Base-by-base conservation (phyloP, 225 moss, liverwort and hornwort genomes). In the Physcomitrellopsis africana region DNA sequence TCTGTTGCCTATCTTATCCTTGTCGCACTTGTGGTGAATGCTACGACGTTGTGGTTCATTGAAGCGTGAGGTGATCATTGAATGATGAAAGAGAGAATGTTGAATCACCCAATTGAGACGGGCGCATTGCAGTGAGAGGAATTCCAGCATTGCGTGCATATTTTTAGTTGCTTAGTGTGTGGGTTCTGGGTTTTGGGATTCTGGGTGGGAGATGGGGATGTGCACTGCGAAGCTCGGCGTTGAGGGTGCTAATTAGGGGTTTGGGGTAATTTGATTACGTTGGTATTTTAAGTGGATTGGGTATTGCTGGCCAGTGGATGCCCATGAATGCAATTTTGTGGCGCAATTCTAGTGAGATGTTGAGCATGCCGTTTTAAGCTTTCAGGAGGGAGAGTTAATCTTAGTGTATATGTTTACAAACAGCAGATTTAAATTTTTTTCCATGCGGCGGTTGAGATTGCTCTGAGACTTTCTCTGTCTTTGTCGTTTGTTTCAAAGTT, bases 171-270 rank as follows among this genome's bases (percentile, higher is more conserved):
- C 8, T 46, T 24, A 51, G 8, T 23, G 65, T 46, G 65, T n/a
- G 65, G 65, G 67, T 67, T 51, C 1, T 67, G 67, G 51, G 51
- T 67, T 60, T 51, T 67, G 5, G 5, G 10, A 17, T 66, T 17
- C 10, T 15, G 48, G 49, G 24, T 48, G 16, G 66, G 26, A 17
- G 66, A 48, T 22, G 51, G 51, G 16, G 12, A 51, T 14, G 5
- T 14, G 51, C 32, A 37, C 1, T 37, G 22, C 22, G 45, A 1
- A 22, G 45, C 14, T 22, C n/a, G 16, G 42, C 45, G 5, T 29
- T 27, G 67, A 51, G 32, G 32, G 32, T 37, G 7, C 32, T 4
- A 37, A 67, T 67, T 49, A 67, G n/a, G 67, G 65, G 51, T 27
- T 51, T 14, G 27, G 11, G n/a, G 27, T n/a, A 51, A 51, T 27